Evolutionary conservation across 805 yeast species (phyloP), one percentile per base, ranked within the genome.

Genomic region (Tetrapisispora arboricola): DNA sequence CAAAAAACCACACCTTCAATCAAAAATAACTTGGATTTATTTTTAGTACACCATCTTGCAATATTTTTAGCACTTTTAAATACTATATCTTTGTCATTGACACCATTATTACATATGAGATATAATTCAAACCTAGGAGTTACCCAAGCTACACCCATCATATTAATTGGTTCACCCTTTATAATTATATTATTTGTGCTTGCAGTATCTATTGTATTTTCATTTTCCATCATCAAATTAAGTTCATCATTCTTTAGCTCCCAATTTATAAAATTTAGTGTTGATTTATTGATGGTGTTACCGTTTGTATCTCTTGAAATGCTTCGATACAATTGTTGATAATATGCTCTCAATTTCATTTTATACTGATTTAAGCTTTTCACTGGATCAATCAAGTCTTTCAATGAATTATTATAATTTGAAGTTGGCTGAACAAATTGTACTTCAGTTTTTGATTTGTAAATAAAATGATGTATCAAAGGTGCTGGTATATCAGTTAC

Each of bases 401-500:
- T 46, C 5, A 19, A 8, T 4, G 8, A 30, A 4, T 18, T 21
- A 20, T 34, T 40, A 25, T 30, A 12, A 15, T 50, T 53, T 19
- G 51, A 28, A 13, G 49, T 60, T 36, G 48, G 70, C 55, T 54
- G 53, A 4, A 55, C 51, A 41, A 55, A 57, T 40, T 58, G 96
- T 15, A 85, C 77, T 42, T 74, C 73, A 18, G 64, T 64, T 44
- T 75, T 79, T 26, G 84, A 75, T 60, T 84, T 87, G 66, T 76
- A 88, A 19, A 87, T 71, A 55, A 88, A 92, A 63, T 87, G 96
- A 45, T 76, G 73, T 10, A 90, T 71, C 42, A 64, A 48, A 4
- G 75, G 75, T 0, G 78, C 80, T 1, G 75, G 76, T 18, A 77
- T 66, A 37, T 71, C 78, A 16, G 69, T 64, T 6, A 76, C 67